A percentile compares a stretch with the other conserved stretches of the same genome.
Conservation (phyloP, 1,139 yeast species). For the Candida tetrigidarum region DNA sequence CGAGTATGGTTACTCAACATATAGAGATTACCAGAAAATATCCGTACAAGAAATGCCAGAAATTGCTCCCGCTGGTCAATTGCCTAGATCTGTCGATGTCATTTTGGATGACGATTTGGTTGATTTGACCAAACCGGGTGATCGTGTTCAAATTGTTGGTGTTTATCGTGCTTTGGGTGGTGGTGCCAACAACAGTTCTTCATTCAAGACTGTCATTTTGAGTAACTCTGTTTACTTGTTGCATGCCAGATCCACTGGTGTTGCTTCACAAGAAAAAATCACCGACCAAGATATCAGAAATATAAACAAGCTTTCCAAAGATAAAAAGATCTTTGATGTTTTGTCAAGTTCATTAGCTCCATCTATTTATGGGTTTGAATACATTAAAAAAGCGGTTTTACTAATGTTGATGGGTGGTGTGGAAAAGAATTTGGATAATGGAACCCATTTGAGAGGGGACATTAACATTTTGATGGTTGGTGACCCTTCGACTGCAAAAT, state of each 20-base stretch:
- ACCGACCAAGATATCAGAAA: constrained; percentile 86
- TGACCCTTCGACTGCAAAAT: constrained; percentile 98
- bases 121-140: constrained; percentile 94
- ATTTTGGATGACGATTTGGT: constrained; percentile 94
- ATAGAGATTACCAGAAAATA: constrained; percentile 91
- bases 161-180: constrained; percentile 93
- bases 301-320: constrained; percentile 76
- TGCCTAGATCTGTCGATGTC: constrained; percentile 91
- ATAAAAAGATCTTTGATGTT: constrained; percentile 71
- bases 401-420: constrained; percentile 93
- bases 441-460: constrained; percentile 98
- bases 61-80: constrained; percentile 96
- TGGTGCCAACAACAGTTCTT: constrained; percentile 63
- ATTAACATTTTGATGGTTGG: constrained; percentile 96
- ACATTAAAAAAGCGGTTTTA: constrained; percentile 88
- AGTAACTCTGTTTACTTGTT: constrained; percentile 90
- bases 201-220: constrained; percentile 79
- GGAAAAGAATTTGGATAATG: constrained; percentile 92
- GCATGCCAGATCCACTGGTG: constrained; percentile 88
- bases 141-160: constrained; percentile 92
- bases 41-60: constrained; percentile 99
- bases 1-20: constrained; percentile 93
- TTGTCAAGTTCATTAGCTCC: constrained; percentile 92
- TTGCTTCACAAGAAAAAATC: constrained; percentile 73
- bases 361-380: constrained; percentile 91